Conservation (phyloP, 352 stramenopile genomes). For the Phytophthora sansomeana region DNA sequence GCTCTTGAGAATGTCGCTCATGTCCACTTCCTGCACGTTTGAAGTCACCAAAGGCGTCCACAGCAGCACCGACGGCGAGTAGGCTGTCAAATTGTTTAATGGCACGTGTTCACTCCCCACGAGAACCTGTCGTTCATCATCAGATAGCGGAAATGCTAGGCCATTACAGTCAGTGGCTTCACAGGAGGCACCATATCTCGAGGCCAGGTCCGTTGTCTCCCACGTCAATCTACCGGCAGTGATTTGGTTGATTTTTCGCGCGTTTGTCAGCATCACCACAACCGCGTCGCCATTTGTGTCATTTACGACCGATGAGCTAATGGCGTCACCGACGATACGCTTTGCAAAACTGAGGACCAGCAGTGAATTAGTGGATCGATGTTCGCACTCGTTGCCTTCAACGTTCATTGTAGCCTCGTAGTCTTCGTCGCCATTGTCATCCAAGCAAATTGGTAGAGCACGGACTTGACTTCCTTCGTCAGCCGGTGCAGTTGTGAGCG, state of each 20-base stretch:
- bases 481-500: slow-evolving; percentile 35
- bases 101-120: slow-evolving; percentile 43
- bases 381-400: slow-evolving; percentile 28
- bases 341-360: slow-evolving; percentile 70
- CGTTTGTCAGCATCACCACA: slow-evolving; percentile 51
- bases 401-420: slow-evolving; percentile 42
- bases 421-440: slow-evolving; percentile 43
- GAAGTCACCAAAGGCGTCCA: slow-evolving; percentile 52
- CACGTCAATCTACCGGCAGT: slow-evolving; percentile 57
- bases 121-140: slow-evolving; percentile 30
- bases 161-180: slow-evolving; percentile 39
- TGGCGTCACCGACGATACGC: slow-evolving; percentile 52
- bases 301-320: slow-evolving; percentile 34
- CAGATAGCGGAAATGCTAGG: slow-evolving; percentile 34
- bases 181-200: slow-evolving; percentile 41
- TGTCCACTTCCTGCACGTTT: slow-evolving; percentile 63
- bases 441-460: slow-evolving; percentile 49
- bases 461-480: slow-evolving; percentile 61
- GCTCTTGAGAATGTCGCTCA: slow-evolving; percentile 54
- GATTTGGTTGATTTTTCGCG: slow-evolving; percentile 53
- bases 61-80: slow-evolving; percentile 32
- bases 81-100: slow-evolving; percentile 39
- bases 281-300: slow-evolving; percentile 5
- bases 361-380: slow-evolving; percentile 42
- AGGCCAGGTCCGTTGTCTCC: slow-evolving; percentile 42